Base-by-base conservation (phyloP, 495 filamentous ascomycete species). In the Penicillium soppii region DNA sequence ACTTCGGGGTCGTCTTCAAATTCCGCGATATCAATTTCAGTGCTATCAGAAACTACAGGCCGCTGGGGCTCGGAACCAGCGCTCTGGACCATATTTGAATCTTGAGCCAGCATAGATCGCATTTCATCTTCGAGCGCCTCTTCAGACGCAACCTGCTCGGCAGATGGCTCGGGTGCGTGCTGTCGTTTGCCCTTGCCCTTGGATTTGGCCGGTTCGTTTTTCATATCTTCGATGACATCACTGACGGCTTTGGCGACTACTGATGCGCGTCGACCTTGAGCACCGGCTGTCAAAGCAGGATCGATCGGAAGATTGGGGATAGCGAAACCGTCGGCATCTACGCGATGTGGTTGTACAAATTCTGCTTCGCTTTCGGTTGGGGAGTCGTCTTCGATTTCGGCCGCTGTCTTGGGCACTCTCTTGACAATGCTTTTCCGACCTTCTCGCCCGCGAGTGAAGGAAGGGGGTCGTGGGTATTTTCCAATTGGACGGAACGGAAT, bases 1-100 rank as follows among this genome's bases (percentile, higher is more conserved):
- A 97, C 88, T 67, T 98, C 94, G 0, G 87, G 87, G 56, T 95
- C 82, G 4, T 65, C 63, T 38, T 82, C 87, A 59, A 97, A 96
- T 65, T 96, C 92, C 23, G 82, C 72, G 22, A 84, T 84, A 53
- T 74, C 79, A 30, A 92, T 83, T 37, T 83, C 78, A n/a, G 78
- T 68, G 44, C 52, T 71, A 39, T 74, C 68, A 2, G 77, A 71
- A 8, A 81, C 53, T 12, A 17, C 17, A 7, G 47, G 36, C 2
- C 47, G 47, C 7, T 25, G 23, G 50, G 43, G 42, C 60, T 62
- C 5, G 59, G 54, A 29, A 27, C 37, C 12, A 38, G 35, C 60
- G 17, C 54, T 70, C 21, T 75, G 60, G 6, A 73, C 54, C 67
- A 77, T 63, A 20, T 61, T 63, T 10, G 72, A 75, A 7, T 65